A percentile compares a stretch with the other conserved stretches of the same genome.
phyloP scores from a whole-genome alignment of 371 early-diverging fungal genomes.

The Syncephalastrum contaminatum region DNA sequence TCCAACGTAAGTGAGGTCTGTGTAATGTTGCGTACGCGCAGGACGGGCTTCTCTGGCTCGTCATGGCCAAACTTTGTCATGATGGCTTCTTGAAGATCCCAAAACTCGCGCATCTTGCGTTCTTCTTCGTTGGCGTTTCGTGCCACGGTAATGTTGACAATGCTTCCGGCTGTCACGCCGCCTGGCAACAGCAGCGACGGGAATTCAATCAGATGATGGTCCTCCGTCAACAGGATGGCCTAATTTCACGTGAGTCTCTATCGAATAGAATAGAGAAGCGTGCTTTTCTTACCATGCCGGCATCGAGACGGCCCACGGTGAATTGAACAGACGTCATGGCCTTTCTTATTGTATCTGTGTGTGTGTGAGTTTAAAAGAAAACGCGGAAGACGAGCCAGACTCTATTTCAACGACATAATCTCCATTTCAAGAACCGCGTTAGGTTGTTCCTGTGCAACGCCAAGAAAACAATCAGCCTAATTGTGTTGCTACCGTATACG shows the following conservation, averaged over 20 bases:
- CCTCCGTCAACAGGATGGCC: conserved; percentile 90
- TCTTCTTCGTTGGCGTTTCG: conserved; percentile 86
- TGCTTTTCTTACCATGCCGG: conserved; percentile 67
- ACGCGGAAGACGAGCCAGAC: too few species aligned
- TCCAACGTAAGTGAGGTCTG: conserved; percentile 88
- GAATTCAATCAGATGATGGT: conserved; percentile 97
- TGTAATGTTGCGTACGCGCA: conserved; percentile 78
- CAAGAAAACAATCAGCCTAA: too few species aligned
- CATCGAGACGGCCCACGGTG: conserved; percentile 91
- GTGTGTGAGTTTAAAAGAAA: too few species aligned
- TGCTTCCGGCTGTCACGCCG: conserved; percentile 90
- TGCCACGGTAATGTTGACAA: conserved; percentile 90
- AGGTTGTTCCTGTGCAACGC: too few species aligned
- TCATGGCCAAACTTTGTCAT: conserved; percentile 74
- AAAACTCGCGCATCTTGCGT: conserved; percentile 78
- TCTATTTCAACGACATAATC: too few species aligned
- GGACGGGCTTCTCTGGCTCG: conserved; percentile 75
- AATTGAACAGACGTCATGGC: conserved; percentile 69
- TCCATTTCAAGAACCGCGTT: too few species aligned
- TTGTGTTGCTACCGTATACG: too few species aligned
- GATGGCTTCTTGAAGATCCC: conserved; percentile 83
- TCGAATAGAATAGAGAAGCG: neutral
- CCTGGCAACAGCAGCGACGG: conserved; percentile 94
- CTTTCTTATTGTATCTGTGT: neutral
- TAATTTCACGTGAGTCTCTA: conserved; percentile 17